Evolutionary conservation across 768 basidiomycete species (phyloP).

Genomic region (Trichaptum fuscoviolaceum): DNA sequence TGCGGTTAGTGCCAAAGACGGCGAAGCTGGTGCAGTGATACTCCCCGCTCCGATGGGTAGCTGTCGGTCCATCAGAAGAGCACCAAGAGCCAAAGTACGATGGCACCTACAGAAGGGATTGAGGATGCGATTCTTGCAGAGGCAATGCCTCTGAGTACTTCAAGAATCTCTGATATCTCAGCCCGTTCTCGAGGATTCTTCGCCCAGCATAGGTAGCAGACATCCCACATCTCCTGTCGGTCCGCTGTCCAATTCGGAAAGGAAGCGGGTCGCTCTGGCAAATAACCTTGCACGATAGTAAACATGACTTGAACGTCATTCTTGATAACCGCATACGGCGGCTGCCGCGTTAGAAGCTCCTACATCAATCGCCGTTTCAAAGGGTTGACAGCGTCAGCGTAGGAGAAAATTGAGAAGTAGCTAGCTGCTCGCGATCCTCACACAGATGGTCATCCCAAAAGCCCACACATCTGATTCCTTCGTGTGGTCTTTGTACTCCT

Average conservation of each 20-base stretch:
- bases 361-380: not conserved
- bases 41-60: no score
- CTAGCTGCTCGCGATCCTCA: not conserved
- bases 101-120: not conserved
- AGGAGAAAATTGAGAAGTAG: not conserved
- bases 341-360: not conserved
- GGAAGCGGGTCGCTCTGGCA: not conserved
- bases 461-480: not conserved
- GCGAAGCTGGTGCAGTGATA: no score
- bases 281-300: not conserved
- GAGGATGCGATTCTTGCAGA: not conserved
- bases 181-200: not conserved
- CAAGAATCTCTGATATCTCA: not conserved
- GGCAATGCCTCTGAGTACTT: not conserved
- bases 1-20: no score
- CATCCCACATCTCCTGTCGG: not conserved
- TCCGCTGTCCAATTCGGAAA: not conserved
- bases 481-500: not conserved
- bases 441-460: not conserved
- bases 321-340: not conserved
- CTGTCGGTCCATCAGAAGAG: no score
- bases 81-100: no score
- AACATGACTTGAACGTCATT: not conserved
- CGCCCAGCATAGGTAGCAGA: not conserved
- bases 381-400: not conserved